Conservation (phyloP, 2,329 filamentous ascomycete species). For the Cercospora berteroae region DNA sequence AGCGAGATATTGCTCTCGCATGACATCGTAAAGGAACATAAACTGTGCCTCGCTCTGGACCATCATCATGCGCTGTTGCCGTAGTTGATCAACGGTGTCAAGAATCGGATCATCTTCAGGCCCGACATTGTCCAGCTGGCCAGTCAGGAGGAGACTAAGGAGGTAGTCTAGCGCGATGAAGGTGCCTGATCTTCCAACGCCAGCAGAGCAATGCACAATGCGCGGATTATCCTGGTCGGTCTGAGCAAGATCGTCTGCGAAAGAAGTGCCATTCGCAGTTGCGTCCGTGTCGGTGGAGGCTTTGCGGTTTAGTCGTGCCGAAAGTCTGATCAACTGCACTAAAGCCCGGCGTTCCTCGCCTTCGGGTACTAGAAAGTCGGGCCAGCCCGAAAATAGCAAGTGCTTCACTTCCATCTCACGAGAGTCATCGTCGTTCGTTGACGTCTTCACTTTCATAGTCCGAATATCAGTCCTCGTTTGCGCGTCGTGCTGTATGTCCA, state of each 20-base stretch:
- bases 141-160: conserved; percentile 74
- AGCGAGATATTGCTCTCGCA: conserved; percentile 62
- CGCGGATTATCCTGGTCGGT: conserved; percentile 60
- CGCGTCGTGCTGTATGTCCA: conserved; percentile 55
- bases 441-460: conserved; percentile 58
- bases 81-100: conserved; percentile 73
- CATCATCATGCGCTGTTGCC: conserved; percentile 91
- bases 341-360: conserved; percentile 66
- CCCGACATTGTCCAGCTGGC: conserved; percentile 56
- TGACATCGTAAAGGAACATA: conserved; percentile 81
- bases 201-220: conserved; percentile 72
- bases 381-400: conserved; percentile 82
- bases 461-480: conserved; percentile 67
- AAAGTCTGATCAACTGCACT: conserved; percentile 67
- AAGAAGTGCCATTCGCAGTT: conserved; percentile 21
- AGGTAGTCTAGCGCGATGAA: conserved; percentile 97
- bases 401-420: conserved; percentile 73
- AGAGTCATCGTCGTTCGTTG: conserved; percentile 32
- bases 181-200: conserved; percentile 89
- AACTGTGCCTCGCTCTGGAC: conserved; percentile 87
- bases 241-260: conserved; percentile 32
- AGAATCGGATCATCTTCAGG: conserved; percentile 67
- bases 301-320: conserved; percentile 54
- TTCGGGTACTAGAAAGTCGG: conserved; percentile 81
- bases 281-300: conserved; percentile 17